Conservation (phyloP, 164 flowering plant genomes). For the Paratinospora sagittata region DNA sequence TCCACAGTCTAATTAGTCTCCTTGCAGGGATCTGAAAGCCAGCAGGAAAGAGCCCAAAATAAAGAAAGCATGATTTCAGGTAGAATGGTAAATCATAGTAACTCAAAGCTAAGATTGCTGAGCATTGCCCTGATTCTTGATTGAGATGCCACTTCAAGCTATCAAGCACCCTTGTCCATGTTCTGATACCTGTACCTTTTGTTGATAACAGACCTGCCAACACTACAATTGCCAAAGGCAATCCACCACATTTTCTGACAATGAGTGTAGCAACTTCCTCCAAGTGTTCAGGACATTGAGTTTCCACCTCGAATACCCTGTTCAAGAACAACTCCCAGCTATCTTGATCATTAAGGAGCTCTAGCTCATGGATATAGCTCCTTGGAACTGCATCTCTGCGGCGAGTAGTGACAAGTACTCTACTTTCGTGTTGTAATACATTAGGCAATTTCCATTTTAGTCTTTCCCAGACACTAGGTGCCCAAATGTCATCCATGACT, state of each 20-base stretch:
- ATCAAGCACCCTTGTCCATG: conserved; percentile 26
- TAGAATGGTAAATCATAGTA: conserved; percentile 14
- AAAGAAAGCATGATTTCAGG: conserved; percentile 25
- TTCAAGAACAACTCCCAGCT: conserved; percentile 15
- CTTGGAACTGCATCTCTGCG: not conserved
- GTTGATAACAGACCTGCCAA: conserved; percentile 29
- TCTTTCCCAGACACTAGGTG: not conserved
- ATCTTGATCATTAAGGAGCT: not conserved
- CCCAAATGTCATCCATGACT: conserved; percentile 14
- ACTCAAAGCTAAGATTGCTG: conserved; percentile 19
- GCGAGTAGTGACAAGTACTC: conserved; percentile 14
- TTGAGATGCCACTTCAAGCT: conserved; percentile 13
- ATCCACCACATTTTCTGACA: conserved; percentile 17
- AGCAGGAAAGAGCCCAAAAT: conserved; percentile 27
- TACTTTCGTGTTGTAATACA: no score
- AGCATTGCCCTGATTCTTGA: conserved; percentile 3
- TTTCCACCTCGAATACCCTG: not conserved
- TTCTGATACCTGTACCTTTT: conserved; percentile 6
- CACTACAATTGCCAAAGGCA: conserved; percentile 24
- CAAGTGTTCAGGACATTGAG: conserved; percentile 10
- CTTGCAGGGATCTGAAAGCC: conserved; percentile 18
- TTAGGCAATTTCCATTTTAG: no score
- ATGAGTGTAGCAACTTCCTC: conserved; percentile 13
- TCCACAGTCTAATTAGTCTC: conserved; percentile 26
- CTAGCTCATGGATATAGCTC: conserved; percentile 3